Evolutionary conservation across 164 flowering plant genomes (phyloP).

Genomic region (Sextonia rubra): DNA sequence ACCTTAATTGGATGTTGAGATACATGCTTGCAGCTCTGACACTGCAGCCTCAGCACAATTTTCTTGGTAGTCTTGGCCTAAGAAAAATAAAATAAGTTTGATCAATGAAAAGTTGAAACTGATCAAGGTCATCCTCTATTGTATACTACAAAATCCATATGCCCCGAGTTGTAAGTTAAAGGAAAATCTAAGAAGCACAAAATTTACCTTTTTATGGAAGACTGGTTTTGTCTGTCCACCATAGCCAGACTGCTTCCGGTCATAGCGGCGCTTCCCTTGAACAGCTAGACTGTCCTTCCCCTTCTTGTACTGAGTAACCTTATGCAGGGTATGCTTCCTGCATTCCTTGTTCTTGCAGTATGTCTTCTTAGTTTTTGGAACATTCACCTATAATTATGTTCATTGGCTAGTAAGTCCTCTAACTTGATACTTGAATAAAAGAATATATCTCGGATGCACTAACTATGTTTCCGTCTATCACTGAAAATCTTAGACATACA

Average conservation of each 20-base stretch:
- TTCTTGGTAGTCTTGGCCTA: constrained; percentile 19
- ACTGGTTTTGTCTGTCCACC: constrained; percentile 20
- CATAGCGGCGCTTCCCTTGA: constrained; percentile 19
- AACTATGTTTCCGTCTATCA: too few species aligned
- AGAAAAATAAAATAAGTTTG: background rate
- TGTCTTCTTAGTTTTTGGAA: constrained; percentile 18
- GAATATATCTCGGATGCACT: too few species aligned
- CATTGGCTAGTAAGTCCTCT: background rate
- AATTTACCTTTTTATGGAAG: constrained; percentile 18
- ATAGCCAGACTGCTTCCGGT: constrained; percentile 20
- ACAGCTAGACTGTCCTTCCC: constrained; percentile 18
- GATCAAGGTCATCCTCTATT: background rate
- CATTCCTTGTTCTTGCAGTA: constrained; percentile 21
- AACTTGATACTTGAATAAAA: background rate
- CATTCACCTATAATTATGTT: constrained; percentile 10
- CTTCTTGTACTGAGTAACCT: constrained; percentile 21
- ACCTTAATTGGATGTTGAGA: constrained; percentile 21
- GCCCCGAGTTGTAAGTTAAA: too few species aligned
- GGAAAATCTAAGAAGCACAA: background rate
- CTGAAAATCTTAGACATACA: too few species aligned
- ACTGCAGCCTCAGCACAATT: constrained; percentile 19
- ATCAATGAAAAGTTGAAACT: background rate
- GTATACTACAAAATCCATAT: too few species aligned
- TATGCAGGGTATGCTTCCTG: constrained; percentile 19
- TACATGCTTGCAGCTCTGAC: constrained; percentile 23